Evolutionary conservation across 257 asterid genomes (phyloP).

Genomic region (Apocynum venetum): DNA sequence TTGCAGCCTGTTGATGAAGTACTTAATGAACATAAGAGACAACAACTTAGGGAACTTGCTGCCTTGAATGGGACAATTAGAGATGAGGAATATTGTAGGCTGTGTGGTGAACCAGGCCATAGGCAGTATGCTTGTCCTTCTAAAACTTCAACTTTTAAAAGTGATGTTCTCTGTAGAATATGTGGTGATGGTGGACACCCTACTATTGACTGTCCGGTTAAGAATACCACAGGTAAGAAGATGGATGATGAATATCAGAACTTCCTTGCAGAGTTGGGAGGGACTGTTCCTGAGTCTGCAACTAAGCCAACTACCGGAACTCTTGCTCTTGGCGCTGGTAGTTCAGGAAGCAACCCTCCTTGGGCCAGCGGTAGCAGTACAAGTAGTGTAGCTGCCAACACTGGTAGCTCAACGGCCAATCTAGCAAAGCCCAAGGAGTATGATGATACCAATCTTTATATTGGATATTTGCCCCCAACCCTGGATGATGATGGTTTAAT

Average conservation of each 20-base stretch:
- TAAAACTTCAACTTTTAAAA: constrained; percentile 74
- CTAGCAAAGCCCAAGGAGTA: constrained; percentile 70
- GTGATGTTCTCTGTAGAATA: constrained; percentile 84
- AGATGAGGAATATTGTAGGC: constrained; percentile 87
- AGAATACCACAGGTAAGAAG: constrained; percentile 90
- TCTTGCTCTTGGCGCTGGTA: constrained; percentile 65
- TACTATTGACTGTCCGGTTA: constrained; percentile 89
- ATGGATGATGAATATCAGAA: constrained; percentile 98
- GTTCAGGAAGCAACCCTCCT: constrained; percentile 69
- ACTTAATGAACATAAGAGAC: constrained; percentile 93
- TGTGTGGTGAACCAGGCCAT: constrained; percentile 97
- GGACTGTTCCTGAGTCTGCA: constrained; percentile 67
- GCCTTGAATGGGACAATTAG: constrained; percentile 94
- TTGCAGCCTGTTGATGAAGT: constrained; percentile 98
- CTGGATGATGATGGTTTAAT: constrained; percentile 85
- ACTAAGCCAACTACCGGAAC: constrained; percentile 47
- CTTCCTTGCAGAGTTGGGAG: constrained; percentile 92
- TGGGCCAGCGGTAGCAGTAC: constrained; percentile 58
- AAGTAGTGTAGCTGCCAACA: constrained; percentile 27
- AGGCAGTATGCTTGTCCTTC: constrained; percentile 94
- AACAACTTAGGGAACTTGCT: constrained; percentile 95
- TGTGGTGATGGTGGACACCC: constrained; percentile 99
- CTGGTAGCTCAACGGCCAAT: constrained; percentile 53
- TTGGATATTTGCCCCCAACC: constrained; percentile 89
- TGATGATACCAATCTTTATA: constrained; percentile 86